Percentiles rank a stretch among this genome's conserved stretches.
These are phyloP conservation scores for Neurospora pannonica DNA, from an alignment of 495 filamentous ascomycete species.

Conservation along the genomic window DNA sequence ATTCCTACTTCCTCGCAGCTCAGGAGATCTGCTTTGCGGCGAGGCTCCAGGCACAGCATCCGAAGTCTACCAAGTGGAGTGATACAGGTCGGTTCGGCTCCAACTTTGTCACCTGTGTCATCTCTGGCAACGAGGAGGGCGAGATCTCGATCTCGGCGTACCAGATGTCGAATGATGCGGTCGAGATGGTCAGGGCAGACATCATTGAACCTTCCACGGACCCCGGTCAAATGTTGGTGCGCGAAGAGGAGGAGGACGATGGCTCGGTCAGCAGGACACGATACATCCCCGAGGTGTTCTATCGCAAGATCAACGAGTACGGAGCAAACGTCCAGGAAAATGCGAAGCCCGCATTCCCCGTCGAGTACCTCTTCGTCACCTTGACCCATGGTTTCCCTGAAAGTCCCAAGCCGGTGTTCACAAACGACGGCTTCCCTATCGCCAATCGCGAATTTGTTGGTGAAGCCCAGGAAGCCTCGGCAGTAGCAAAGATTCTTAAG, in stretches of 20 bases:
- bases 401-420: conserved; percentile 64
- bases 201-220: conserved; percentile 94
- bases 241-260: conserved; percentile 80
- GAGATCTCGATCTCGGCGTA: conserved; percentile 84
- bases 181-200: conserved; percentile 94
- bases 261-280: conserved; percentile 57
- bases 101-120: conserved; percentile 91
- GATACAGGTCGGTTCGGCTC: conserved; percentile 90
- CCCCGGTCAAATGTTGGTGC: conserved; percentile 87
- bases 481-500: conserved; percentile 31
- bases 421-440: conserved; percentile 62
- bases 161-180: conserved; percentile 87
- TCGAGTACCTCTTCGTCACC: conserved; percentile 92
- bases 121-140: conserved; percentile 84
- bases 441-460: conserved; percentile 84
- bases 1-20: conserved; percentile 90
- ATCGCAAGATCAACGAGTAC: conserved; percentile 90
- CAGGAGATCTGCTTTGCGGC: conserved; percentile 86
- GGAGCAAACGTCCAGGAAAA: conserved; percentile 94
- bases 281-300: conserved; percentile 98
- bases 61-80: conserved; percentile 93
- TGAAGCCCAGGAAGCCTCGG: conserved; percentile 58
- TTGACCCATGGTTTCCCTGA: conserved; percentile 95
- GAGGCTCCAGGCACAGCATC: conserved; percentile 75
- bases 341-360: conserved; percentile 90